Percentiles rank a stretch among this genome's conserved stretches.
phyloP scores from a whole-genome alignment of 345 rosid genomes.

The Melaleuca quinquenervia region DNA sequence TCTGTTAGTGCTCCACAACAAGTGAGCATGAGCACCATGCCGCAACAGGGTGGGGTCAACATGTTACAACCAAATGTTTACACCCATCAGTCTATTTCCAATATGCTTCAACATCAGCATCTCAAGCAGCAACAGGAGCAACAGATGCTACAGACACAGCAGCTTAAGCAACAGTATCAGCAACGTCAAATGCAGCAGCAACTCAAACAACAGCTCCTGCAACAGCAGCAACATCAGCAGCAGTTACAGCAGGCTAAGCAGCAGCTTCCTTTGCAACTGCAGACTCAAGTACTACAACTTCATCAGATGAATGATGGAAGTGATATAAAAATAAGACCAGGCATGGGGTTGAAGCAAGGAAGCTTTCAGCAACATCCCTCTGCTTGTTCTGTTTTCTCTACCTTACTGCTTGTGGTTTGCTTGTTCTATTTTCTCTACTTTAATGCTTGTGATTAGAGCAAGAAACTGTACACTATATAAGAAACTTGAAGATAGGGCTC shows the following conservation, averaged over 20 bases:
- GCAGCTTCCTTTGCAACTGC: slow-evolving; percentile 54
- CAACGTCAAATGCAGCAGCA: slow-evolving; percentile 64
- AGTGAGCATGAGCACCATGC: slow-evolving; percentile 35
- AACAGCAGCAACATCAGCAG: slow-evolving; percentile 39
- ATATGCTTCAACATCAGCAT: slow-evolving; percentile 70
- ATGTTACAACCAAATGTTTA: slow-evolving; percentile 47
- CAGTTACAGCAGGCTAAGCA: slow-evolving; percentile 67
- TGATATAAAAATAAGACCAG: slow-evolving; percentile 60
- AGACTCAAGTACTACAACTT: slow-evolving; percentile 46
- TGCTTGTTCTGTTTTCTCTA: too few relatives aligned
- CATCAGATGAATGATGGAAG: slow-evolving; percentile 67
- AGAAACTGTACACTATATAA: not conserved
- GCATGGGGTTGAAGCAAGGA: slow-evolving; percentile 56
- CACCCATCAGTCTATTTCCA: slow-evolving; percentile 54
- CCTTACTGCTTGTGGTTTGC: too few relatives aligned
- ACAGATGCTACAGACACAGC: slow-evolving; percentile 46
- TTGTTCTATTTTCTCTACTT: not conserved
- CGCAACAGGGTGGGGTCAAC: slow-evolving; percentile 56
- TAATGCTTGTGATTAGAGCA: not conserved
- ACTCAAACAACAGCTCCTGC: slow-evolving; percentile 44
- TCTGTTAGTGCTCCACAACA: slow-evolving; percentile 45
- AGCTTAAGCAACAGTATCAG: slow-evolving; percentile 46
- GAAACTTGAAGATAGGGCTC: not conserved
- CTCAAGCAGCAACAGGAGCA: slow-evolving; percentile 65
- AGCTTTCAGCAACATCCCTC: slow-evolving; percentile 60